Evolutionary conservation across 179 eudicot species (phyloP).

Genomic region (Vitellaria paradoxa): DNA sequence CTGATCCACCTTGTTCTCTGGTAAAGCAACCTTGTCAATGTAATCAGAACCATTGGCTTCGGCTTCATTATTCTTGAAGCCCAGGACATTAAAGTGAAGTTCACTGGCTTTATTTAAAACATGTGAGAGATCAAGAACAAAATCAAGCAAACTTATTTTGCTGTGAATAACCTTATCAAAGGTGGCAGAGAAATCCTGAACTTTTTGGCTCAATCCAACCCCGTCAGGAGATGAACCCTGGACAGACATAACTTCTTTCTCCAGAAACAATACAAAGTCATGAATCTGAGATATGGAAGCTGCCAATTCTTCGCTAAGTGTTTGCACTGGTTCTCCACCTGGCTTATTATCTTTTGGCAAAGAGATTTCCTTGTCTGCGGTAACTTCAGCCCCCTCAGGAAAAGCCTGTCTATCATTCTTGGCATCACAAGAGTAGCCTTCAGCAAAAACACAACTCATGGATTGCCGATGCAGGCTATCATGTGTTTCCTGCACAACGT

Average conservation of each 20-base stretch:
- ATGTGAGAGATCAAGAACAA: slow-evolving; percentile 65
- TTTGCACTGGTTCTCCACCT: slow-evolving; percentile 18
- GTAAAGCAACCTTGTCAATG: slow-evolving; percentile 94
- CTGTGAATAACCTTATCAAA: slow-evolving; percentile 43
- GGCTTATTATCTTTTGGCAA: slow-evolving; percentile 30
- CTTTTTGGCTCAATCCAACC: slow-evolving; percentile 42
- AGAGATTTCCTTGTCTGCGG: slow-evolving; percentile 38
- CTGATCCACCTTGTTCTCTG: slow-evolving; percentile 64
- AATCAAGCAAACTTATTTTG: slow-evolving; percentile 45
- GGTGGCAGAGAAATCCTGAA: slow-evolving; percentile 53
- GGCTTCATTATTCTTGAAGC: slow-evolving; percentile 53
- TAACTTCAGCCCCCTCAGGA: slow-evolving; percentile 33
- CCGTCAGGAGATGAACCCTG: slow-evolving; percentile 38
- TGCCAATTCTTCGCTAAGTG: slow-evolving; percentile 39
- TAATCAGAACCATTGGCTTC: slow-evolving; percentile 80
- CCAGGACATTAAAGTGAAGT: slow-evolving; percentile 51
- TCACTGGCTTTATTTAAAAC: slow-evolving; percentile 58
- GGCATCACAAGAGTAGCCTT: slow-evolving; percentile 39
- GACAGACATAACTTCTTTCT: slow-evolving; percentile 56
- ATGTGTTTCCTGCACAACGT: slow-evolving; percentile 51
- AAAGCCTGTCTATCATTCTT: slow-evolving; percentile 19
- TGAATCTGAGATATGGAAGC: slow-evolving; percentile 65
- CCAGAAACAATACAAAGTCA: slow-evolving; percentile 55
- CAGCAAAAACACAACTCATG: slow-evolving; percentile 35
- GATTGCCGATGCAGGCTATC: slow-evolving; percentile 39